Conservation (phyloP, 805 yeast genomes). For the Teunomyces stri region DNA sequence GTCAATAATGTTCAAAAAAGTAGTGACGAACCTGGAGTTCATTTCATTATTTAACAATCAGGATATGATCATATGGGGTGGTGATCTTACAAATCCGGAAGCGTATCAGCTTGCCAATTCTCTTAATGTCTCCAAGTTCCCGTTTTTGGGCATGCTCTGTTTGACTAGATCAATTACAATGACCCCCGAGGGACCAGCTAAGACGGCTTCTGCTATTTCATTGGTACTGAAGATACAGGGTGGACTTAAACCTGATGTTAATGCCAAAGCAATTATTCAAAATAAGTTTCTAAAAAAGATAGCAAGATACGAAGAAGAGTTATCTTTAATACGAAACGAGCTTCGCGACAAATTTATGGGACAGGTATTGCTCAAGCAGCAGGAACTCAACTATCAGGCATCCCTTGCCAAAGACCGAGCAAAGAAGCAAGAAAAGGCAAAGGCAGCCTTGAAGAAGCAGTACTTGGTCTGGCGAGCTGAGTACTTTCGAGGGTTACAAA, state of each 20-base stretch:
- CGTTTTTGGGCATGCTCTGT: constrained; percentile 77
- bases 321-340: constrained; percentile 60
- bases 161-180: constrained; percentile 55
- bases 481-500: constrained; percentile 25
- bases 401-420: constrained; percentile 67
- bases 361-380: constrained; percentile 61
- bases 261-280: constrained; percentile 30
- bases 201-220: constrained; percentile 55
- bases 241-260: constrained; percentile 41
- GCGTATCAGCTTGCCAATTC: constrained; percentile 79
- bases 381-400: constrained; percentile 72
- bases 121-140: constrained; percentile 68
- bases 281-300: constrained; percentile 44
- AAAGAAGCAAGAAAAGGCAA: constrained; percentile 32
- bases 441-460: constrained; percentile 35
- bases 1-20: constrained; percentile 47
- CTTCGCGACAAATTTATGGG: constrained; percentile 58
- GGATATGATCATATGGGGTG: constrained; percentile 79
- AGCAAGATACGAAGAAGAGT: constrained; percentile 58
- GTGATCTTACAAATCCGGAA: constrained; percentile 77
- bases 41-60: constrained; percentile 39
- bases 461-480: constrained; percentile 28
- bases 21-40: constrained; percentile 53
- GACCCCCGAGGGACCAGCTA: constrained; percentile 55
- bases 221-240: constrained; percentile 67